Evolutionary conservation across 108 stramenopile genomes (phyloP).

Genomic region (Stephanodiscus minutulus): DNA sequence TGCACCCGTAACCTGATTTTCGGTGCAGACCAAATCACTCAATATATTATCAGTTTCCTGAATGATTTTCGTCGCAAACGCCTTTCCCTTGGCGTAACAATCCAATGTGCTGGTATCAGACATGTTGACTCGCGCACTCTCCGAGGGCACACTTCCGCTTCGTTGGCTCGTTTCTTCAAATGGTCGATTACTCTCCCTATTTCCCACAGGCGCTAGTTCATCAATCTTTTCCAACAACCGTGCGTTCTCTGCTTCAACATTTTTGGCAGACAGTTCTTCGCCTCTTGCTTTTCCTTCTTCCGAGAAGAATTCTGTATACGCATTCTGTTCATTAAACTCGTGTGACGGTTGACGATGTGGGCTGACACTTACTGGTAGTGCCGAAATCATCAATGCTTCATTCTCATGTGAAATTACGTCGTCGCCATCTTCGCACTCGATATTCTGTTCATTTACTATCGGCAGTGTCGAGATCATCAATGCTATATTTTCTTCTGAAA

Average conservation of each 20-base stretch:
- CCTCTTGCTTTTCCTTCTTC: too few species aligned
- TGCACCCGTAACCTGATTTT: background rate
- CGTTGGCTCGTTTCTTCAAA: constrained; percentile 3
- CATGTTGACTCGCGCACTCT: background rate
- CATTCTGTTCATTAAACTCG: too few species aligned
- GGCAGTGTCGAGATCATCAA: too few species aligned
- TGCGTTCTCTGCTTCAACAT: background rate
- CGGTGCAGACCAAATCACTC: background rate
- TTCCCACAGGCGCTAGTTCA: background rate
- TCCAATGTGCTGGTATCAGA: background rate
- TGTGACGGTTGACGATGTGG: too few species aligned
- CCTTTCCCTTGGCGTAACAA: background rate
- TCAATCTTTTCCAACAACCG: constrained; percentile 5
- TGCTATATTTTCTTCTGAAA: too few species aligned
- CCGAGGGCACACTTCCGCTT: background rate
- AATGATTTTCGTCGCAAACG: constrained; percentile 6
- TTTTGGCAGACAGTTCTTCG: background rate
- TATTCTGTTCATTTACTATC: too few species aligned
- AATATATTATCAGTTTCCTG: constrained; percentile 1
- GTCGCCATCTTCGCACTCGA: background rate
- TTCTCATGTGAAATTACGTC: too few species aligned
- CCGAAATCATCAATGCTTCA: too few species aligned
- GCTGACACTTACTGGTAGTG: too few species aligned
- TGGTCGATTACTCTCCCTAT: background rate
- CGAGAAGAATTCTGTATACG: too few species aligned